These are phyloP conservation scores for Aquanectria penicillioides DNA, from an alignment of 2,329 filamentous ascomycete genomes.

Conservation along the genomic window DNA sequence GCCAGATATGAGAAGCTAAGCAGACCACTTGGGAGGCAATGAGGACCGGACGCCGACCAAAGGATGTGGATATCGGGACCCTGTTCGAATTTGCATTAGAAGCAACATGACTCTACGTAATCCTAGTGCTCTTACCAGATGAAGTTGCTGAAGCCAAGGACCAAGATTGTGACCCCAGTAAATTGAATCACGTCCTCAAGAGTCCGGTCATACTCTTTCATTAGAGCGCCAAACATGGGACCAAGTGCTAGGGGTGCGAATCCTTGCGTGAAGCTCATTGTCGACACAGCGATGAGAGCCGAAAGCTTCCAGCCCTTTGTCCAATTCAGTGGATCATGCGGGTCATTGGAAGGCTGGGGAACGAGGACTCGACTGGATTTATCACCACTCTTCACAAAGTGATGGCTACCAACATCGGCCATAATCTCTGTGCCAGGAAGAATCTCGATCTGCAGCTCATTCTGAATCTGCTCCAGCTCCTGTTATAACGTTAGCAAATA, in stretches of 20 bases:
- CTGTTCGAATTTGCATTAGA: not conserved
- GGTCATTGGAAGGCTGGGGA: conserved; percentile 18
- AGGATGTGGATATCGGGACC: conserved; percentile 7
- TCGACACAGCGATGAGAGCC: conserved; percentile 5
- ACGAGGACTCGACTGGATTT: conserved; percentile 27
- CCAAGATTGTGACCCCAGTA: conserved; percentile 17
- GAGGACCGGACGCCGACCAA: conserved; percentile 11
- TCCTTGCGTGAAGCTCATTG: conserved; percentile 12
- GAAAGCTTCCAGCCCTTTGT: conserved; percentile 1
- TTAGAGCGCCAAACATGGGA: conserved; percentile 1
- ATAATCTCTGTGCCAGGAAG: conserved; percentile 32
- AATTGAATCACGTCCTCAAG: conserved; percentile 17
- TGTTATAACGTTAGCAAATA: too few relatives aligned
- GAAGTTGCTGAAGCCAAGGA: conserved; percentile 24
- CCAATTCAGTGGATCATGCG: conserved; percentile 13
- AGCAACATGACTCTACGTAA: not conserved
- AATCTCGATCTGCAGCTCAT: conserved; percentile 32
- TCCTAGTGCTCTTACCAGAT: conserved; percentile 8
- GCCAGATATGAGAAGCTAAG: conserved; percentile 18
- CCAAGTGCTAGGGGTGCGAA: conserved; percentile 1
- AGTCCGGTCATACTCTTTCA: conserved; percentile 5
- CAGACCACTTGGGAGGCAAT: conserved; percentile 16
- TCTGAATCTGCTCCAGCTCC: conserved; percentile 16
- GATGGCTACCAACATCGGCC: conserved; percentile 30
- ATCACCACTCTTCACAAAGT: conserved; percentile 25